Evolutionary conservation across 2,329 filamentous ascomycete species (phyloP), one percentile per base, ranked within the genome.

Genomic region (Fusarium veterinarium): DNA sequence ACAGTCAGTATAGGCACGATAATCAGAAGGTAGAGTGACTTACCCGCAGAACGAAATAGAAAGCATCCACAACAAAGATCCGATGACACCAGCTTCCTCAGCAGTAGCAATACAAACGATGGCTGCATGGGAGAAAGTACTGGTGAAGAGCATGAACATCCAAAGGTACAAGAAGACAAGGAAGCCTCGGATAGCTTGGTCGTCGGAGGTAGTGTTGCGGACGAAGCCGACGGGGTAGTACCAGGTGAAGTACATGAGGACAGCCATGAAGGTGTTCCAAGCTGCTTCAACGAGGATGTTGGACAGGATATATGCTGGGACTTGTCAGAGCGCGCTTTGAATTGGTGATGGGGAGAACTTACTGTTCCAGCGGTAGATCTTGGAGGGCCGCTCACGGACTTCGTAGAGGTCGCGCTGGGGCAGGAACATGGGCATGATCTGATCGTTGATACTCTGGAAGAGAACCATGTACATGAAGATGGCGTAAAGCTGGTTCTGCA

Each of bases 381-480:
- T 91, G 19, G 88, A 90, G 0, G 91, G 91, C 3, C 91, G 85
- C 79, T 93, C 91, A 23, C 91, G 90, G 8, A 89, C 89, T 80
- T 93, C 91, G 76, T 93, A 93, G 0, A 93, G 81, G 2, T 88
- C 84, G 37, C 91, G 88, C 75, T 92, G 91, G 0, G 88, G 88
- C 49, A 92, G 87, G 74, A 93, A 93, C 74, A 91, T 89, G 7
- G 91, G 91, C 90, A 92, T 92, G n/a, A 90, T 88, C 69, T 91
- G 89, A 67, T 91, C 86, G 8, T 87, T 86, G 38, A 91, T 52
- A 28, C 72, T 76, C 52, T 88, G 87, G 77, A 93, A 93, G 76
- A 93, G 89, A n/a, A 89, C 92, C 69, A 89, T 82, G 51, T 91
- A 82, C 89, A 92, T 91, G 80, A 93, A 93, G 49, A 92, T 89